phyloP scores from a whole-genome alignment of 805 yeast genomes.

The Soucietia sequanensis region DNA sequence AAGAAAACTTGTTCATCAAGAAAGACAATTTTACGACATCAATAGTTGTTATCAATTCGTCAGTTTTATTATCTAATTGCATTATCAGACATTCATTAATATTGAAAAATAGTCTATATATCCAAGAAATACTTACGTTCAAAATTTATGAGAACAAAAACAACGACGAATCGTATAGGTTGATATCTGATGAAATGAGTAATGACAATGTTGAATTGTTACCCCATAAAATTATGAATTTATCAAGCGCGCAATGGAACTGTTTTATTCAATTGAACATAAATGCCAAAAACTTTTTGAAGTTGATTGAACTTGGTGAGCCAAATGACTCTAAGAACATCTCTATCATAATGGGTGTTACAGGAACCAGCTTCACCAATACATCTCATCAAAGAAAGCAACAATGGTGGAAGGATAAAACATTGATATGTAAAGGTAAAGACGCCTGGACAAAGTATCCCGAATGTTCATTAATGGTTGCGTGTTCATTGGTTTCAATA shows the following conservation, averaged over 20 bases:
- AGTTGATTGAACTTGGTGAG: conserved; percentile 36
- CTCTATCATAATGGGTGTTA: conserved; percentile 8
- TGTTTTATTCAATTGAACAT: conserved; percentile 28
- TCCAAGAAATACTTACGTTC: conserved; percentile 35
- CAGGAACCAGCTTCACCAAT: conserved; percentile 3
- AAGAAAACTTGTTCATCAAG: conserved; percentile 3
- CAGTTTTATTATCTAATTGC: conserved; percentile 30
- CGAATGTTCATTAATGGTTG: conserved; percentile 15
- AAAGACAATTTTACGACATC: conserved; percentile 10
- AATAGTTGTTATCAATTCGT: conserved; percentile 32
- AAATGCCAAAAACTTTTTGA: conserved; percentile 28
- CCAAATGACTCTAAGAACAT: conserved; percentile 3
- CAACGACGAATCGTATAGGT: conserved; percentile 6
- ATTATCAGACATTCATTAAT: conserved; percentile 24
- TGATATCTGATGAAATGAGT: not conserved
- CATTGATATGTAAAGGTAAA: conserved; percentile 6
- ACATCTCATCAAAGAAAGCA: conserved; percentile 1
- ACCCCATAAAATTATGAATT: conserved; percentile 7
- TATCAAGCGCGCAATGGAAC: conserved; percentile 23
- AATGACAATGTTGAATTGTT: not conserved
- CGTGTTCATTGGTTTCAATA: conserved; percentile 14
- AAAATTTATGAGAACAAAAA: conserved; percentile 25
- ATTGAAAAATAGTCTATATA: conserved; percentile 14
- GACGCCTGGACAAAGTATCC: conserved; percentile 19
- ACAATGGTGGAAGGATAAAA: conserved; percentile 13